A percentile compares a stretch with the other conserved stretches of the same genome.
These are phyloP conservation scores for Aurantiochytrium sp. DNA, from an alignment of 108 stramenopile genomes.

Conservation along the genomic window DNA sequence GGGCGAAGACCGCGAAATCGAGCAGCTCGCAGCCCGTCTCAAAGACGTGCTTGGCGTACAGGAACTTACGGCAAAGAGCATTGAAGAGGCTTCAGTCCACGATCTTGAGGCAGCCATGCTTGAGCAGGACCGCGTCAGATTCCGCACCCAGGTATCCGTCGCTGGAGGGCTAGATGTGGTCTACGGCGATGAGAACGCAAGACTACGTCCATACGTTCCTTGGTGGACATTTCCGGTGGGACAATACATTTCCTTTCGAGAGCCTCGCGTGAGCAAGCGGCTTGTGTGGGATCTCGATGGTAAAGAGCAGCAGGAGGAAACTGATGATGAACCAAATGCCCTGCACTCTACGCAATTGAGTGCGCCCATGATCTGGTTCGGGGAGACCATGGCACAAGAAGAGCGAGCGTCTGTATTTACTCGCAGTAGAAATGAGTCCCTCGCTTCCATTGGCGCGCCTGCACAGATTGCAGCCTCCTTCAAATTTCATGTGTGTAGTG, in stretches of 20 bases:
- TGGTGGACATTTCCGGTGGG: neutral
- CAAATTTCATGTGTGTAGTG: neutral
- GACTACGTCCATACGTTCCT: neutral
- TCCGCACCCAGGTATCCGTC: neutral
- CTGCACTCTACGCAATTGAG: neutral
- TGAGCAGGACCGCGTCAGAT: neutral
- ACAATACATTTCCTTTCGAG: neutral
- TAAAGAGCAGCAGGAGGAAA: neutral
- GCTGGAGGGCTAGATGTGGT: neutral
- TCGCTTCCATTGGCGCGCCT: slow-evolving; percentile 6
- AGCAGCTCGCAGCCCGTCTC: neutral
- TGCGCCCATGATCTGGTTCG: neutral
- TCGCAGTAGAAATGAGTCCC: neutral
- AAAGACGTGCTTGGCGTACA: neutral
- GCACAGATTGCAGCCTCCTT: neutral
- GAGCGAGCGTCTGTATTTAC: neutral
- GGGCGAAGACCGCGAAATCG: neutral
- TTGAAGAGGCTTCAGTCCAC: neutral
- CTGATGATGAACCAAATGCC: neutral
- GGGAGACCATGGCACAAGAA: neutral
- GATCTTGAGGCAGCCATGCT: neutral
- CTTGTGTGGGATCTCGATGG: neutral
- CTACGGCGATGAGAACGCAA: too few species aligned
- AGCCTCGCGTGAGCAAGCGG: neutral
- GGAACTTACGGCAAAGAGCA: neutral